phyloP scores from a whole-genome alignment of 176 grass and related monocot genomes.

The Carex myosuroides region DNA sequence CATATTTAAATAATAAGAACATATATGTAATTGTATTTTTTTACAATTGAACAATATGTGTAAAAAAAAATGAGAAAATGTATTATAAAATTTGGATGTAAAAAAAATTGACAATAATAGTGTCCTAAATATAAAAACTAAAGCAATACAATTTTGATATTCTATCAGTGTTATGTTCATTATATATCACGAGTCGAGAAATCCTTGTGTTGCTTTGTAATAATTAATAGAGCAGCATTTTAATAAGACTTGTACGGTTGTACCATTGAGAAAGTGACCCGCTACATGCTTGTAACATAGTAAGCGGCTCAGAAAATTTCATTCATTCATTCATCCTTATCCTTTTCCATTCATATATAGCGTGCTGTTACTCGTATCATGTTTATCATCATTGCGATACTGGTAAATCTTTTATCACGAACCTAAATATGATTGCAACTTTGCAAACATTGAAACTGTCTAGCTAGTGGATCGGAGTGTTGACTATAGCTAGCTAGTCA shows the following conservation, averaged over 20 bases:
- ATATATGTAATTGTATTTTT: too few species aligned
- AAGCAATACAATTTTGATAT: background rate
- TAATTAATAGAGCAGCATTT: too few species aligned
- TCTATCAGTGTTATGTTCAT: background rate
- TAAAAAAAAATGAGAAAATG: too few species aligned
- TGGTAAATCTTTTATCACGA: background rate
- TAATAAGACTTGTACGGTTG: too few species aligned
- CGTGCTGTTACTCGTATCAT: background rate
- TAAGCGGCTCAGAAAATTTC: background rate
- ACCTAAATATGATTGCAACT: background rate
- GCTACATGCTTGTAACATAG: background rate
- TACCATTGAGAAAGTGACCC: background rate
- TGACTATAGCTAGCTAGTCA: background rate
- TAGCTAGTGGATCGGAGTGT: background rate
- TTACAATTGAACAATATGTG: too few species aligned
- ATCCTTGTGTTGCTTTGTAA: too few species aligned
- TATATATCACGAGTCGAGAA: background rate
- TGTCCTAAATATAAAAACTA: background rate
- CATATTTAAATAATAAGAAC: too few species aligned
- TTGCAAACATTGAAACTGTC: background rate
- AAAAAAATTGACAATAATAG: background rate
- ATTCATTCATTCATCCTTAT: background rate
- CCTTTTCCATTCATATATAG: background rate
- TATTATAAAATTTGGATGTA: too few species aligned
- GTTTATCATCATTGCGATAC: background rate